Percentiles rank a stretch among this genome's conserved stretches.
Evolutionary conservation across 1,139 yeast species (phyloP).

Genomic region (Debaryomyces robertsiae): DNA sequence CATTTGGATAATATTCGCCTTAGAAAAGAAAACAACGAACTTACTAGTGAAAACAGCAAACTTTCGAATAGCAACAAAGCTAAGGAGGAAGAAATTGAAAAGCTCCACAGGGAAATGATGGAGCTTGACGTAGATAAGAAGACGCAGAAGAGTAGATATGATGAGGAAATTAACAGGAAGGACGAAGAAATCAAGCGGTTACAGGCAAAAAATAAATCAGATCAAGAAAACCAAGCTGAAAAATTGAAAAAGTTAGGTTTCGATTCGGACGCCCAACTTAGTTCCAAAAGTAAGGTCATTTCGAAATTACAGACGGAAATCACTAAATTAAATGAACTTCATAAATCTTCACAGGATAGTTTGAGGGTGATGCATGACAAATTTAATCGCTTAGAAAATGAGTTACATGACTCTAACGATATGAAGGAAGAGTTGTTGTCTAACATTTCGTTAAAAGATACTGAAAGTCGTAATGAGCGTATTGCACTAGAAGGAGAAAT

Average conservation of each 20-base stretch:
- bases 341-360: slow-evolving; percentile 21
- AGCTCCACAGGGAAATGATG: slow-evolving; percentile 11
- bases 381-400: slow-evolving; percentile 26
- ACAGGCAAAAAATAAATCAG: slow-evolving; percentile 14
- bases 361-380: slow-evolving; percentile 9
- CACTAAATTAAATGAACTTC: slow-evolving; percentile 18
- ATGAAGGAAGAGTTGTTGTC: slow-evolving; percentile 67
- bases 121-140: slow-evolving; percentile 11
- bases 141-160: slow-evolving; percentile 17
- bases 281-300: slow-evolving; percentile 30
- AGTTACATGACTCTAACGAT: slow-evolving; percentile 33
- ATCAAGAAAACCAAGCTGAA: slow-evolving; percentile 26
- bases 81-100: slow-evolving; percentile 13
- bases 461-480: slow-evolving; percentile 58
- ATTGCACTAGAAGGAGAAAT: slow-evolving; percentile 52
- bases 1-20: slow-evolving; percentile 47
- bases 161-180: slow-evolving; percentile 8
- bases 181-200: slow-evolving; percentile 11
- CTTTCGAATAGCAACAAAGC: slow-evolving; percentile 10
- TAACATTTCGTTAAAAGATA: slow-evolving; percentile 65
- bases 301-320: slow-evolving; percentile 33
- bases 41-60: slow-evolving; percentile 13
- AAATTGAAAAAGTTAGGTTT: slow-evolving; percentile 21
- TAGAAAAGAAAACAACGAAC: slow-evolving; percentile 32
- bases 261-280: slow-evolving; percentile 12